phyloP scores from a whole-genome alignment of 176 grass and related monocot species.

The Oryza longistaminata region DNA sequence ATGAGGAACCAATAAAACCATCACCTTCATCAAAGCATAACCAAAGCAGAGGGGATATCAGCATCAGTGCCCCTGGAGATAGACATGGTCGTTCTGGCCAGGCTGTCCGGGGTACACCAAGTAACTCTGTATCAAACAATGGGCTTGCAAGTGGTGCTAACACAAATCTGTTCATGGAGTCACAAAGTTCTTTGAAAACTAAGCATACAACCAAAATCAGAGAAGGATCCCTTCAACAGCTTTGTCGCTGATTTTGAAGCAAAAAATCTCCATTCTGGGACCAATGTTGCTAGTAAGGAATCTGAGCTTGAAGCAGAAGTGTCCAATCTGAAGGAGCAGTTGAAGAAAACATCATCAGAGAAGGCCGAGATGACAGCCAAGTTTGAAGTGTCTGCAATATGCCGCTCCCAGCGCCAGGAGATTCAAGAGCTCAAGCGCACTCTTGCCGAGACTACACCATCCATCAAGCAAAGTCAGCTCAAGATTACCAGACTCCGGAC shows the following conservation, averaged over 20 bases:
- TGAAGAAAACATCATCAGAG: slow-evolving; percentile 67
- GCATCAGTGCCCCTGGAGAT: slow-evolving; percentile 34
- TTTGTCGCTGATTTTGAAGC: slow-evolving; percentile 71
- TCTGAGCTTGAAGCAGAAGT: slow-evolving; percentile 62
- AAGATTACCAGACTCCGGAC: slow-evolving; percentile 36
- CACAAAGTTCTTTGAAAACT: slow-evolving; percentile 45
- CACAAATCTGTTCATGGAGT: slow-evolving; percentile 46
- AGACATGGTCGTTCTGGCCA: slow-evolving; percentile 47
- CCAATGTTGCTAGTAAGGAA: slow-evolving; percentile 21
- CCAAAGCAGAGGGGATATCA: slow-evolving; percentile 39
- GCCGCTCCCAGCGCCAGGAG: slow-evolving; percentile 70
- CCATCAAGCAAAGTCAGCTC: slow-evolving; percentile 50
- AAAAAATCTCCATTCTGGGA: slow-evolving; percentile 47
- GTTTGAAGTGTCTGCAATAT: slow-evolving; percentile 78
- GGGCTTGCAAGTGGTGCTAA: slow-evolving; percentile 27
- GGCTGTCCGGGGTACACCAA: slow-evolving; percentile 28
- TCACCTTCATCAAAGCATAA: slow-evolving; percentile 46
- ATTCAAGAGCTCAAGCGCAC: slow-evolving; percentile 75
- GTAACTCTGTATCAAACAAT: slow-evolving; percentile 38
- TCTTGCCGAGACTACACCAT: slow-evolving; percentile 46
- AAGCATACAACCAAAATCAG: slow-evolving; percentile 37
- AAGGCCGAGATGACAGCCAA: slow-evolving; percentile 80
- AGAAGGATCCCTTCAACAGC: slow-evolving; percentile 50
- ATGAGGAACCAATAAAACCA: slow-evolving; percentile 53
- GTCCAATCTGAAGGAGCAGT: slow-evolving; percentile 67